phyloP scores from a whole-genome alignment of 768 basidiomycete genomes.

The Clitopilus passeckerianus region DNA sequence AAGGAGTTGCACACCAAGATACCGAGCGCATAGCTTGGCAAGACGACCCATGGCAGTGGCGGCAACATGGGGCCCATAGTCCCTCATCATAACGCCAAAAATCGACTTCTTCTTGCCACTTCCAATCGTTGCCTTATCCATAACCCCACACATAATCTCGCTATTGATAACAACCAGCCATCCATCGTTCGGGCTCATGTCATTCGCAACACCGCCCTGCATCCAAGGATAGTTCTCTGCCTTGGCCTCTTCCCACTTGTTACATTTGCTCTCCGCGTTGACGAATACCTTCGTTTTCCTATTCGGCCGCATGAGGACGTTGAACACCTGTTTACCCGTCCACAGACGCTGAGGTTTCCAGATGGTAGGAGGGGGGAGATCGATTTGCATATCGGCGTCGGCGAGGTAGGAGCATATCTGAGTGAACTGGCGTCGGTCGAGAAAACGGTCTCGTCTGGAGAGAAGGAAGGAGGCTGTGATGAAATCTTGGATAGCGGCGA shows the following conservation, averaged over 20 bases:
- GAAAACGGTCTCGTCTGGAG: conserved; percentile 88
- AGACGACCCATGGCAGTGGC: conserved; percentile 93
- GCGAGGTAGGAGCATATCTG: conserved; percentile 95
- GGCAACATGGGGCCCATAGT: conserved; percentile 94
- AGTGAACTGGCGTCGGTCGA: conserved; percentile 90
- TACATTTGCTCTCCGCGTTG: conserved; percentile 95
- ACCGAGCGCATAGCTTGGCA: conserved; percentile 93
- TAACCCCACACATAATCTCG: conserved; percentile 98
- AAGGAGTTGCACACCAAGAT: conserved; percentile 64
- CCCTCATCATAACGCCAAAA: conserved; percentile 95
- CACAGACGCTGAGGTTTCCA: conserved; percentile 92
- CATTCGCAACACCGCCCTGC: conserved; percentile 61
- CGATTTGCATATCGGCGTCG: conserved; percentile 89
- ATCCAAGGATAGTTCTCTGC: conserved; percentile 49
- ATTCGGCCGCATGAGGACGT: conserved; percentile 94
- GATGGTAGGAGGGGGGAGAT: conserved; percentile 92
- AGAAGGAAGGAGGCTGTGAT: conserved; percentile 97
- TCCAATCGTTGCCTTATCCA: conserved; percentile 98
- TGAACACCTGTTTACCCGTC: conserved; percentile 99
- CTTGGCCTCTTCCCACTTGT: conserved; percentile 79
- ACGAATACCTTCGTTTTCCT: conserved; percentile 76
- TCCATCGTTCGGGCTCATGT: conserved; percentile 95
- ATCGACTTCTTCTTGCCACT: conserved; percentile 99
- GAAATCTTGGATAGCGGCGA: conserved; percentile 99
- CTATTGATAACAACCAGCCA: conserved; percentile 97